These are phyloP conservation scores for Stachybotrys echinatus DNA, from an alignment of 2,329 filamentous ascomycete genomes.

Conservation along the genomic window DNA sequence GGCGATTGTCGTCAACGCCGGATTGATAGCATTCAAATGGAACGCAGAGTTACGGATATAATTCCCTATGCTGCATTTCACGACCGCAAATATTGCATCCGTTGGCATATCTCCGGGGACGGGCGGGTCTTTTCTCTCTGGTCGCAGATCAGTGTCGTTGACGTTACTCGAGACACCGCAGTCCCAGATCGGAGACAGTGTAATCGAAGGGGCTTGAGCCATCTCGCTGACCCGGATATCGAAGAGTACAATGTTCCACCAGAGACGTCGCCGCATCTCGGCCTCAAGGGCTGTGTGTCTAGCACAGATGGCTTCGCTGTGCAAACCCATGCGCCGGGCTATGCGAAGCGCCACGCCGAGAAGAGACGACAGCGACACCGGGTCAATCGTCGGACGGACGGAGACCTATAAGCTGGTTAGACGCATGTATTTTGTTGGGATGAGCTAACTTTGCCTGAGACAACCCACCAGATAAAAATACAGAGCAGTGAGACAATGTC, in stretches of 20 bases:
- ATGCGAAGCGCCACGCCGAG: background rate
- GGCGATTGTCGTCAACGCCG: background rate
- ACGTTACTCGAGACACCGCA: background rate
- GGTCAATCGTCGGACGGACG: background rate
- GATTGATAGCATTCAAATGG: background rate
- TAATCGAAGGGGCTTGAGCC: background rate
- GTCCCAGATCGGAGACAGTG: background rate
- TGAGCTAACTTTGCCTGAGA: no score
- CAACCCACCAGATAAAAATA: slow-evolving; percentile 52
- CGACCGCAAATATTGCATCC: background rate
- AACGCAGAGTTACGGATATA: background rate
- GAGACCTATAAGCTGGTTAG: background rate
- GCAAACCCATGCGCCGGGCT: background rate
- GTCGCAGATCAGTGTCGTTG: background rate
- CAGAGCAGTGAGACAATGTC: slow-evolving; percentile 51
- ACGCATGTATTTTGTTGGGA: no score
- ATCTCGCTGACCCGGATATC: background rate
- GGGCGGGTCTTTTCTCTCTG: background rate
- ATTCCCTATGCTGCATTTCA: background rate
- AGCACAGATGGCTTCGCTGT: background rate
- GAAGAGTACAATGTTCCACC: background rate
- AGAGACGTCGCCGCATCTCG: background rate
- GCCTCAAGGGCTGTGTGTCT: background rate
- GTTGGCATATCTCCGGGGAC: background rate
- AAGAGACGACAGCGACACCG: background rate